Conservation (phyloP, 345 rosid species). For the Aquilaria malaccensis region DNA sequence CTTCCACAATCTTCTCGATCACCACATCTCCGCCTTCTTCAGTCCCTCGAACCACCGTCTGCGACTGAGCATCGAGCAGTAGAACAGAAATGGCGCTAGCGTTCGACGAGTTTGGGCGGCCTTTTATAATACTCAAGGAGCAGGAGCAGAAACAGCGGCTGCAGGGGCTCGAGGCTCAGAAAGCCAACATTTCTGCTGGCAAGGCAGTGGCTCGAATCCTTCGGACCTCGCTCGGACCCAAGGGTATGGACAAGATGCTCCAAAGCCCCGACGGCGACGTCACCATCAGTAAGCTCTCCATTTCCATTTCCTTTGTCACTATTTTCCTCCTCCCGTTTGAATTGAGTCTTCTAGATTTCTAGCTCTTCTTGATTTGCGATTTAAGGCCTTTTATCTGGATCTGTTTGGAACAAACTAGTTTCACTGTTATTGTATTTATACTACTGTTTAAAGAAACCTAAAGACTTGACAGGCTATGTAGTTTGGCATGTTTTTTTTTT, state of each 20-base stretch:
- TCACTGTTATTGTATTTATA: neutral
- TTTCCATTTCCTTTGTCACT: neutral
- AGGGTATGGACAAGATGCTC: conserved; percentile 97
- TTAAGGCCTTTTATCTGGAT: neutral
- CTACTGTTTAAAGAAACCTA: neutral
- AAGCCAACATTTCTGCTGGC: conserved; percentile 80
- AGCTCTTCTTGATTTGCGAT: neutral
- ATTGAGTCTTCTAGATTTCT: neutral
- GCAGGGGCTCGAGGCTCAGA: conserved; percentile 84
- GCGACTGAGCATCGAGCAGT: neutral
- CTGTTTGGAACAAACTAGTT: neutral
- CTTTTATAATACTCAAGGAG: conserved; percentile 22
- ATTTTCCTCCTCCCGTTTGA: neutral
- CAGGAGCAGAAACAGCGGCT: conserved; percentile 16
- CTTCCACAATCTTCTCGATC: conserved; percentile 2
- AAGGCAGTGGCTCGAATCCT: conserved; percentile 91
- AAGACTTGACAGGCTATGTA: neutral
- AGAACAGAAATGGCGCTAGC: conserved; percentile 61
- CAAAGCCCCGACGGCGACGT: conserved; percentile 95
- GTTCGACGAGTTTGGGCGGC: conserved; percentile 86
- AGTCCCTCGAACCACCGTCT: too few species aligned
- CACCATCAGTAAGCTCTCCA: conserved; percentile 52
- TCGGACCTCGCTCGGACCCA: conserved; percentile 91
- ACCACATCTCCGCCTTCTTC: neutral
- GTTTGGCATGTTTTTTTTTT: too few species aligned